phyloP scores from a whole-genome alignment of 805 yeast species.

The Torulaspora microellipsoides region DNA sequence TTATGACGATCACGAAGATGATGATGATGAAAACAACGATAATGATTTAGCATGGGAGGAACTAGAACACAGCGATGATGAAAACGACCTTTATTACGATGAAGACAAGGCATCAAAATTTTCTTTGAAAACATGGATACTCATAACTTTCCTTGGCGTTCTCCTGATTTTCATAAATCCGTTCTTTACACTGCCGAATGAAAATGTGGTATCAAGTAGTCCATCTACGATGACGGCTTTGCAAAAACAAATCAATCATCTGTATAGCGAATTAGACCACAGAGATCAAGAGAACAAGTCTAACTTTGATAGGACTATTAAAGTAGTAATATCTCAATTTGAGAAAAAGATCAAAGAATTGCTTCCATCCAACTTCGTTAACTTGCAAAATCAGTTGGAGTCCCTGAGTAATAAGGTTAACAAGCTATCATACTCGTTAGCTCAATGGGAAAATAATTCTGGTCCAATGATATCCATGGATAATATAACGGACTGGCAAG shows the following conservation, averaged over 20 bases:
- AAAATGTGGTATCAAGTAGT: neutral
- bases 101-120: constrained; percentile 1
- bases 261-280: constrained; percentile 25
- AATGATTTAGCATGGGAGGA: constrained; percentile 3
- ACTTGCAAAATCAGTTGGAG: constrained; percentile 22
- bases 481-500: constrained; percentile 27
- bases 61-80: neutral
- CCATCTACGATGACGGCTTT: constrained; percentile 11
- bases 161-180: constrained; percentile 7
- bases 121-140: neutral
- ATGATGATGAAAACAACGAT: constrained; percentile 4
- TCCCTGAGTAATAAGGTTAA: constrained; percentile 21
- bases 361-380: constrained; percentile 26
- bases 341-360: constrained; percentile 31
- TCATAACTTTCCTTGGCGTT: constrained; percentile 2
- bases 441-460: constrained; percentile 9
- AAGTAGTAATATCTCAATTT: constrained; percentile 29
- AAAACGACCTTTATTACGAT: constrained; percentile 2
- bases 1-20: constrained; percentile 16
- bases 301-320: constrained; percentile 30
- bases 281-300: constrained; percentile 23
- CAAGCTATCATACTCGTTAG: constrained; percentile 12
- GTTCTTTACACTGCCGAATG: constrained; percentile 1
- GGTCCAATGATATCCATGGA: constrained; percentile 12
- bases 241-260: constrained; percentile 30